phyloP scores from a whole-genome alignment of 352 stramenopile species.

The Globisporangium carolinianum region DNA sequence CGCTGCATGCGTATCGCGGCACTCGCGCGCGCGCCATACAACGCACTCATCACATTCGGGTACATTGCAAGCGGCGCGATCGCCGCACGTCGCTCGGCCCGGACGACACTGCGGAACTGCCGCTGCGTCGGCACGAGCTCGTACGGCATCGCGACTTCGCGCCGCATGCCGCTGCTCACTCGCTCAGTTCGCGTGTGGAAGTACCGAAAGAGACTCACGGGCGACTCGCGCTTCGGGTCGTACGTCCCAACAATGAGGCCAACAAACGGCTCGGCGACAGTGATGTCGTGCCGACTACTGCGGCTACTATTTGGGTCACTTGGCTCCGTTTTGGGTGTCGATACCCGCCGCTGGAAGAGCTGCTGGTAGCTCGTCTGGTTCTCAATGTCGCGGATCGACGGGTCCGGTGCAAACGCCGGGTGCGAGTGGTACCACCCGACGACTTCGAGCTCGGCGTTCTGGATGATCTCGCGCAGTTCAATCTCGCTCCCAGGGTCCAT shows the following conservation, averaged over 20 bases:
- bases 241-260: constrained; percentile 93
- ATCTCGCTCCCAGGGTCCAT: constrained; percentile 93
- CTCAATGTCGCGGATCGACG: constrained; percentile 91
- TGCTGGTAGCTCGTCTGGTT: constrained; percentile 93
- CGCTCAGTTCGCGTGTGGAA: constrained; percentile 74
- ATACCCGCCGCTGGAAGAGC: constrained; percentile 65
- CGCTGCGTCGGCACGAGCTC: constrained; percentile 49
- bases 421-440: constrained; percentile 96
- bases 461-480: constrained; percentile 86
- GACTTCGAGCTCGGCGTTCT: constrained; percentile 83
- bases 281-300: constrained; percentile 2
- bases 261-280: constrained; percentile 84
- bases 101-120: constrained; percentile 41
- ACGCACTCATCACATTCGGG: constrained; percentile 21
- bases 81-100: constrained; percentile 30
- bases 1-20: not conserved
- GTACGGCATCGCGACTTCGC: constrained; percentile 62
- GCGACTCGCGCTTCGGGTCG: constrained; percentile 67
- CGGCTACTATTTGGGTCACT: constrained; percentile 2
- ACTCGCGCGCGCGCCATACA: constrained; percentile 2
- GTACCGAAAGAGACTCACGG: constrained; percentile 78
- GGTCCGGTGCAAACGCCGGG: constrained; percentile 89
- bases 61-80: constrained; percentile 33
- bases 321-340: not conserved
- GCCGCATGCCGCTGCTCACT: constrained; percentile 40